Evolutionary conservation across 495 filamentous ascomycete species (phyloP), one percentile per base, ranked within the genome.

Genomic region (Trypethelium eluteriae): DNA sequence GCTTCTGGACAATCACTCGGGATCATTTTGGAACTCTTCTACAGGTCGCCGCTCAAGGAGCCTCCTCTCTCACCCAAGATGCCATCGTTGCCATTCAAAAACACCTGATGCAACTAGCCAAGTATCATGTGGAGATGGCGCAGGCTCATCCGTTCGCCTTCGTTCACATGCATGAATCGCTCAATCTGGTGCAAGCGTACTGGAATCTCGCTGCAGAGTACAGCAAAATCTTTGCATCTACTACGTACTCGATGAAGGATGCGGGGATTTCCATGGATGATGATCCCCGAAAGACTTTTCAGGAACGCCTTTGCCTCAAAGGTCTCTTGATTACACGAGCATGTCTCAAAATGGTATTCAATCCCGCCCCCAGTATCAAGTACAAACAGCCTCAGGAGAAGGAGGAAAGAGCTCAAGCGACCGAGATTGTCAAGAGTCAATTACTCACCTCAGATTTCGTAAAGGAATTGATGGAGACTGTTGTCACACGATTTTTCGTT

Each of bases 41-140:
- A 25, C 62, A 53, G 12, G 39, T 64, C n/a, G 34, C 36, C 25
- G 4, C n/a, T 5, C 16, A n/a, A 32, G 12, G 35, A 5, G 16
- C 9, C 3, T 36, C 53, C 53, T 59, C 53, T 59, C 72, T 84
- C 10, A 73, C 75, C 14, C 50, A 78, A n/a, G 66, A 76, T 38
- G 71, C 80, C 9, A 74, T 76, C 35, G 75, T 79, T 35, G 68
- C 87, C 38, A 77, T 95, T n/a, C 89, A 90, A 68, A 92, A 92
- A 70, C 93, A 97, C 68, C 78, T 95, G 7, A 72, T 95, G 62
- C 93, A 96, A 73, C 86, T 96, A 59, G 86, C 93, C 11, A 98
- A 98, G 77, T 80, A 98, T 9, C 93, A 97, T 75, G 79, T 94
- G 34, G 86, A 92, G 49, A 93, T 97, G 88, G 84, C 88, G 3